A percentile compares a stretch with the other conserved stretches of the same genome.
Conservation (phyloP, 164 flowering plant genomes). For the Paratinospora sagittata region DNA sequence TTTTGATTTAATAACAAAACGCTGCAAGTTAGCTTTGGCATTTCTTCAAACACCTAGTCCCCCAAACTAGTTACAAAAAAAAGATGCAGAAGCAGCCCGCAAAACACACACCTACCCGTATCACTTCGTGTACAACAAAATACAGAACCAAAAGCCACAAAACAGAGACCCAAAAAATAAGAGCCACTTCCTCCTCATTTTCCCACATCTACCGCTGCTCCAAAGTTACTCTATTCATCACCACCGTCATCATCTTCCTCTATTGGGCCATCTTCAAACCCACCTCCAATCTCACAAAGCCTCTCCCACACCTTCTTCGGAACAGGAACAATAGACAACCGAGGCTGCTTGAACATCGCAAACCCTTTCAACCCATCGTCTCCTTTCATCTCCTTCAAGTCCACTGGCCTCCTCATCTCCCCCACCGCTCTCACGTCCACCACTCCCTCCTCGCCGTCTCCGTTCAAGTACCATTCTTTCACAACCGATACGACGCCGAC, state of each 20-base stretch:
- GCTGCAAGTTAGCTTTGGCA: neutral
- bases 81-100: too few species aligned
- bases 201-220: neutral
- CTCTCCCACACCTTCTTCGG: conserved; percentile 51
- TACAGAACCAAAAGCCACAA: neutral
- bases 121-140: neutral
- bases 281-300: conserved; percentile 78
- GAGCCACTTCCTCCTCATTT: neutral
- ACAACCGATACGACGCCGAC: conserved; percentile 78
- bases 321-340: conserved; percentile 91
- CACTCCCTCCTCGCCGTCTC: conserved; percentile 33
- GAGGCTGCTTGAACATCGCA: conserved; percentile 62
- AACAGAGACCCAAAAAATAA: neutral
- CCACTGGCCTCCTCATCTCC: conserved; percentile 70
- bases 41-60: neutral
- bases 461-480: conserved; percentile 56
- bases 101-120: neutral
- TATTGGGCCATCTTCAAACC: conserved; percentile 32
- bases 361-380: conserved; percentile 61
- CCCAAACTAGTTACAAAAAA: neutral
- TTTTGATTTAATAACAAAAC: neutral
- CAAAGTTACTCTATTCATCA: neutral
- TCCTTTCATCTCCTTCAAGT: conserved; percentile 77
- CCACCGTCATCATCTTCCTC: too few species aligned
- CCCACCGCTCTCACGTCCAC: conserved; percentile 82